Conservation (phyloP, 192 early-diverging fungal species). For the Coemansia sp. region DNA sequence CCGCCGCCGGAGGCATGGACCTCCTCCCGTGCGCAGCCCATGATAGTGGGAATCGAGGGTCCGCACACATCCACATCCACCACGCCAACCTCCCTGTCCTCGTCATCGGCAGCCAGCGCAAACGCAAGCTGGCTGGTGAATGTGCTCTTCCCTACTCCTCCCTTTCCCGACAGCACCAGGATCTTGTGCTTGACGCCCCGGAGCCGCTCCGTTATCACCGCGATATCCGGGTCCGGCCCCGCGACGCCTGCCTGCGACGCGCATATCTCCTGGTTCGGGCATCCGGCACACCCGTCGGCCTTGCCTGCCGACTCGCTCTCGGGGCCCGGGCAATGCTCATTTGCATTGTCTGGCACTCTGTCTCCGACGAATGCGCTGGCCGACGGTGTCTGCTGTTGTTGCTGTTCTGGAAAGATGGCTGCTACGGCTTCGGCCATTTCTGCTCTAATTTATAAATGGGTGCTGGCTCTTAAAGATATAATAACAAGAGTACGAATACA, state of each 20-base stretch:
- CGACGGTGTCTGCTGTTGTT: background rate
- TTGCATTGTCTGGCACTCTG: constrained; percentile 60
- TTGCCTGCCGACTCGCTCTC: constrained; percentile 71
- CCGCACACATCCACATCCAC: constrained; percentile 97
- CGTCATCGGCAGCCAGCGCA: constrained; percentile 61
- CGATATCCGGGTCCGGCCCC: constrained; percentile 77
- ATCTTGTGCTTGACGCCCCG: constrained; percentile 75
- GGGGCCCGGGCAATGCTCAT: constrained; percentile 77
- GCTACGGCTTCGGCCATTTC: no score
- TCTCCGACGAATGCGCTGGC: background rate
- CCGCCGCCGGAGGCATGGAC: constrained; percentile 82
- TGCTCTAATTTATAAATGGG: no score
- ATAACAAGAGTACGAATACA: no score
- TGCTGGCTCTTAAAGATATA: no score
- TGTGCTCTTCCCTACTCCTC: constrained; percentile 95
- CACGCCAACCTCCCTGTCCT: constrained; percentile 67
- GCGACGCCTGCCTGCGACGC: constrained; percentile 62
- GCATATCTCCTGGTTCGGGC: constrained; percentile 78
- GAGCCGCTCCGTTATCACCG: constrained; percentile 66
- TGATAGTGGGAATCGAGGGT: constrained; percentile 89
- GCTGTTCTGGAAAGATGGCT: background rate
- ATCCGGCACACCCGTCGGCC: constrained; percentile 75
- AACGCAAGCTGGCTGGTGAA: constrained; percentile 87
- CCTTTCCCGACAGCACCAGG: constrained; percentile 94
- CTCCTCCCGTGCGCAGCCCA: constrained; percentile 80